Evolutionary conservation across 2,329 filamentous ascomycete species (phyloP).

Genomic region (Didymella keratinophila): DNA sequence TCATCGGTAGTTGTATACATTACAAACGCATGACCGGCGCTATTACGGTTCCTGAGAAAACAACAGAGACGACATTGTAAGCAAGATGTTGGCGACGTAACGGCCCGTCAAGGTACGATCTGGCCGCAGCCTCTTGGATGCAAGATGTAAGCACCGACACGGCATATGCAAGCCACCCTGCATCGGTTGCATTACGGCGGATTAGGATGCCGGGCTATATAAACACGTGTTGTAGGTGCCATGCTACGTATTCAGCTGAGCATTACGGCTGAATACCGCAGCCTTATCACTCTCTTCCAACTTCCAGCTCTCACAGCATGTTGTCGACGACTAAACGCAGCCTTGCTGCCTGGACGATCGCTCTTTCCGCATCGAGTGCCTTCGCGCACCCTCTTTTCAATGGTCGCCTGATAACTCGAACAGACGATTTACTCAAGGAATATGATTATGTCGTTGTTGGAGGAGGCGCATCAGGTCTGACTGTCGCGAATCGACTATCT

Average conservation of each 20-base stretch:
- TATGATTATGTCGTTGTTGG: conserved; percentile 43
- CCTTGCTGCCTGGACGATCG: conserved; percentile 19
- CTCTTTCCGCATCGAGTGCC: conserved; percentile 22
- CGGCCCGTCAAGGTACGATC: not conserved
- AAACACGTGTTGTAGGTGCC: not conserved
- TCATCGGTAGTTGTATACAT: conserved; percentile 9
- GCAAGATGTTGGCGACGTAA: conserved; percentile 1
- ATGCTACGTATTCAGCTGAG: not conserved
- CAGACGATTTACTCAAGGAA: conserved; percentile 24
- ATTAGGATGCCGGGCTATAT: conserved; percentile 7
- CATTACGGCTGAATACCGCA: not conserved
- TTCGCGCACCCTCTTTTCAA: conserved; percentile 31
- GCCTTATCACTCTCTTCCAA: not conserved
- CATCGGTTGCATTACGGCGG: conserved; percentile 9
- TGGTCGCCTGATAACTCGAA: conserved; percentile 21
- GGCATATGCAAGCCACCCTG: conserved; percentile 6
- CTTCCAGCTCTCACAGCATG: conserved; percentile 1
- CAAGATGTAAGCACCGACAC: not conserved
- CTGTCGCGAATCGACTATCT: conserved; percentile 40
- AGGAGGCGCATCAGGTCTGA: conserved; percentile 37
- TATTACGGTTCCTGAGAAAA: conserved; percentile 7
- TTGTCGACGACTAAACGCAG: conserved; percentile 4
- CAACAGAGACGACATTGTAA: not conserved
- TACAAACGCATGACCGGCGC: conserved; percentile 8
- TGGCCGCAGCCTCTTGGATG: not conserved